Conservation (phyloP, 2,329 filamentous ascomycete species). For the Neopestalotiopsis rosae region DNA sequence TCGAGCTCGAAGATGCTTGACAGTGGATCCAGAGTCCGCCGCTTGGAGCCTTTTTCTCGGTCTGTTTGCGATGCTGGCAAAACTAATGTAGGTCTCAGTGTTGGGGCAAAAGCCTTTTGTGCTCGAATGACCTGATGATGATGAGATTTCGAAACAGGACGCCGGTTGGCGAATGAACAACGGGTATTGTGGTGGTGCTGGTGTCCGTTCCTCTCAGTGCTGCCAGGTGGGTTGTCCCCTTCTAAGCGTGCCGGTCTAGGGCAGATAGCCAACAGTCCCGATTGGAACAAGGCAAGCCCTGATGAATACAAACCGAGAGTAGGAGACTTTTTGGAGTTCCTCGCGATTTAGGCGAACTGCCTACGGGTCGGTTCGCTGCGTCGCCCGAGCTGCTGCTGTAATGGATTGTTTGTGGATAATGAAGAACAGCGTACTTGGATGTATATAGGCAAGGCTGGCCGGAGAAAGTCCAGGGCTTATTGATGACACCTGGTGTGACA, state of each 20-base stretch:
- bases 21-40: neutral
- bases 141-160: neutral
- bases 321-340: no score
- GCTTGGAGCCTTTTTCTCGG: neutral
- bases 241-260: neutral
- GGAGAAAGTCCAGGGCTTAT: neutral
- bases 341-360: neutral
- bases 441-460: neutral
- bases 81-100: conserved; percentile 3
- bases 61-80: neutral
- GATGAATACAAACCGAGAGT: neutral
- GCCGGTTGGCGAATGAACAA: no score
- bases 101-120: neutral
- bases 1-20: neutral
- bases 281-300: neutral
- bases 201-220: neutral
- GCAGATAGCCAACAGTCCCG: neutral
- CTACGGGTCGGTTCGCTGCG: neutral
- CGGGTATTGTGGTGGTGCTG: neutral
- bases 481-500: neutral
- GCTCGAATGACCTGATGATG: neutral
- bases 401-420: neutral
- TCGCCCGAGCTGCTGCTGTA: neutral
- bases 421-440: neutral
- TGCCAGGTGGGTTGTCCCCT: neutral